Conservation (phyloP, 176 grass and related monocot genomes). For the Poa pratensis region DNA sequence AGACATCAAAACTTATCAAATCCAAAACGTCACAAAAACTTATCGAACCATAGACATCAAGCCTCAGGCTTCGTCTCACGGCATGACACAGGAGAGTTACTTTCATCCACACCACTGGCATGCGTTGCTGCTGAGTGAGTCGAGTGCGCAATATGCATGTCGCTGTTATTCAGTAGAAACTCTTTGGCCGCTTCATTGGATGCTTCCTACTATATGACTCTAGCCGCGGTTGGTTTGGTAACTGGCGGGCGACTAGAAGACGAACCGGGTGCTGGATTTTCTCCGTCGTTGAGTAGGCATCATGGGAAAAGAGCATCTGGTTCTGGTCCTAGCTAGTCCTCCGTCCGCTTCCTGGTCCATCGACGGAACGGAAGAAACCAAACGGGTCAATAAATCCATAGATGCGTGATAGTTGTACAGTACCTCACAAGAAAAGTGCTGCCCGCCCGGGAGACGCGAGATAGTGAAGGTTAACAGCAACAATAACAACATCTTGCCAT, state of each 20-base stretch:
- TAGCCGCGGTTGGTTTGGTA: conserved; percentile 1
- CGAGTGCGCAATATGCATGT: background rate
- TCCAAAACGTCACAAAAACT: background rate
- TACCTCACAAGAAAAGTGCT: background rate
- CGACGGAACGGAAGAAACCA: background rate
- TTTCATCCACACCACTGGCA: background rate
- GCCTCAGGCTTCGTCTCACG: background rate
- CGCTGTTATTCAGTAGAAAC: background rate
- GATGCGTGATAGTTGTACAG: conserved; percentile 15
- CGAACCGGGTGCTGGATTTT: conserved; percentile 38
- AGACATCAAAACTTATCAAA: background rate
- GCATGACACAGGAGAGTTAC: background rate
- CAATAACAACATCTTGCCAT: background rate
- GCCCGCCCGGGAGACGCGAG: background rate
- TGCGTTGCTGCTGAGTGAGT: background rate
- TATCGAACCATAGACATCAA: background rate
- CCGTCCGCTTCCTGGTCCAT: conserved; percentile 14
- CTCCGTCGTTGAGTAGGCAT: conserved; percentile 9
- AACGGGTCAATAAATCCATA: conserved; percentile 32
- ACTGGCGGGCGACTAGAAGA: conserved; percentile 19
- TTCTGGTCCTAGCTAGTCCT: background rate
- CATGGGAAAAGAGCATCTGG: conserved; percentile 14
- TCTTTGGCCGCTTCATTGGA: conserved; percentile 16
- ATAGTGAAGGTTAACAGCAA: conserved; percentile 13
- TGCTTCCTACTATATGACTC: background rate